phyloP scores from a whole-genome alignment of 2,329 filamentous ascomycete genomes.

The Teratosphaeria destructans region DNA sequence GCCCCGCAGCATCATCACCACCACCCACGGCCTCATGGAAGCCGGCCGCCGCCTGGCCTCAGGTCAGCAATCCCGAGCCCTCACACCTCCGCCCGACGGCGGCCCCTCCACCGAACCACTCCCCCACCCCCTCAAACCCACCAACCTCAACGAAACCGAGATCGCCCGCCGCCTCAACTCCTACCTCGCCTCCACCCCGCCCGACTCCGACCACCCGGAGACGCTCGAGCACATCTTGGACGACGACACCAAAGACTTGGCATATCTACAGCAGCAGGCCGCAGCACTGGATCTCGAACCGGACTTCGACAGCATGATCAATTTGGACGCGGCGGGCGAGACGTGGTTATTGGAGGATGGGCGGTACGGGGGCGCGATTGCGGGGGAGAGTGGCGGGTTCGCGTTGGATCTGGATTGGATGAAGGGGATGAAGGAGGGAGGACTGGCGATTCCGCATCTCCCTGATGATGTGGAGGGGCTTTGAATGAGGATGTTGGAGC shows the following conservation, averaged over 20 bases:
- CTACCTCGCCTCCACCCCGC: conserved; percentile 41
- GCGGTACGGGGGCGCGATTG: conserved; percentile 21
- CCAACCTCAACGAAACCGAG: conserved; percentile 33
- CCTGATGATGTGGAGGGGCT: too few species aligned
- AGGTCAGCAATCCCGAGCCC: conserved; percentile 11
- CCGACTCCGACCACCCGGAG: conserved; percentile 26
- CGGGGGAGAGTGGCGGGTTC: conserved; percentile 23
- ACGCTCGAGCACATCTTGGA: not conserved
- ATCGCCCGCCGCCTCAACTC: conserved; percentile 37
- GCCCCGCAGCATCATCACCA: conserved; percentile 26
- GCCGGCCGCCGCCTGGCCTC: conserved; percentile 30
- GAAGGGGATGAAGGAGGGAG: conserved; percentile 21
- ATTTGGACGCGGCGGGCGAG: conserved; percentile 27
- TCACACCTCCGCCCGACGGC: conserved; percentile 23
- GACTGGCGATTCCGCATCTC: not conserved
- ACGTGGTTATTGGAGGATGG: conserved; percentile 24
- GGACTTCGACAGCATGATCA: conserved; percentile 28
- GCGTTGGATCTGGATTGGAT: conserved; percentile 27
- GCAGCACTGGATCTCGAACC: conserved; percentile 19
- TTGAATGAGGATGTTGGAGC: too few species aligned
- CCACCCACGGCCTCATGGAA: conserved; percentile 37
- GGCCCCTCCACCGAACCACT: not conserved
- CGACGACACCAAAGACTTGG: not conserved
- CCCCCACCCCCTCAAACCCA: not conserved
- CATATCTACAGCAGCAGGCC: not conserved